Percentiles rank a stretch among this genome's conserved stretches.
phyloP scores from a whole-genome alignment of 2,329 filamentous ascomycete species.

The Torrubiellomyces zombiae region DNA sequence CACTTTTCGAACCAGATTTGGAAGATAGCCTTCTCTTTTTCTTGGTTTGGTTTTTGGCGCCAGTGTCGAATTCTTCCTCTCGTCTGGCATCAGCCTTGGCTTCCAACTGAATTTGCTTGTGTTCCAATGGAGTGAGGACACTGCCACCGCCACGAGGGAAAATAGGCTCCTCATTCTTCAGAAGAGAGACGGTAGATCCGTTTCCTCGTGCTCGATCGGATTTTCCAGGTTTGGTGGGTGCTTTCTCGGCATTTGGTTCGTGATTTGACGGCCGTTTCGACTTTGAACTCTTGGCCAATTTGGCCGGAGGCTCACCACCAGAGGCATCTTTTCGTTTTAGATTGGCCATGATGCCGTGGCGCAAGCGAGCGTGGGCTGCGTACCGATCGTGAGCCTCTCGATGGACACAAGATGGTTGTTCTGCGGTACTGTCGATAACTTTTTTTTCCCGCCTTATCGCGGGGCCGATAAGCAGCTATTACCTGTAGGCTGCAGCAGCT shows the following conservation, averaged over 20 bases:
- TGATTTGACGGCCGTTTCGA: constrained; percentile 32
- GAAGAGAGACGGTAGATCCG: constrained; percentile 23
- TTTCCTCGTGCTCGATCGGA: constrained; percentile 14
- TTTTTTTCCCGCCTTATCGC: constrained; percentile 17
- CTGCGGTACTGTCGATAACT: constrained; percentile 6
- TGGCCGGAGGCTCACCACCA: constrained; percentile 29
- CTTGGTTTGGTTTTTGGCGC: constrained; percentile 26
- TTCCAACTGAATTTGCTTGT: constrained; percentile 90
- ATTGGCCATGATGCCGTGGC: constrained; percentile 30
- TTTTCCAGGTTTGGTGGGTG: constrained; percentile 9
- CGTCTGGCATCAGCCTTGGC: constrained; percentile 84
- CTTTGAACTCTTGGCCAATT: constrained; percentile 28
- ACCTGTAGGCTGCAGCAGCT: too few species aligned
- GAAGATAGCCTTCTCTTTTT: constrained; percentile 39
- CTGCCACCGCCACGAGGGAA: constrained; percentile 90
- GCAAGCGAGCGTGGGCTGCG: too few species aligned
- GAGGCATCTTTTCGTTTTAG: constrained; percentile 43
- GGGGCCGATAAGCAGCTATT: constrained; percentile 13
- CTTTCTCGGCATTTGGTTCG: constrained; percentile 14
- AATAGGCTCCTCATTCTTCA: constrained; percentile 67
- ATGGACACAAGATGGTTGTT: constrained; percentile 7
- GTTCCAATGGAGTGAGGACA: constrained; percentile 79
- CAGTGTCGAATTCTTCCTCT: constrained; percentile 52
- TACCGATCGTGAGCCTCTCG: too few species aligned
- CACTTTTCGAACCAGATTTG: constrained; percentile 35